These are phyloP conservation scores for Rhizophagus sp. DNA, from an alignment of 192 early-diverging fungal genomes.

Conservation along the genomic window DNA sequence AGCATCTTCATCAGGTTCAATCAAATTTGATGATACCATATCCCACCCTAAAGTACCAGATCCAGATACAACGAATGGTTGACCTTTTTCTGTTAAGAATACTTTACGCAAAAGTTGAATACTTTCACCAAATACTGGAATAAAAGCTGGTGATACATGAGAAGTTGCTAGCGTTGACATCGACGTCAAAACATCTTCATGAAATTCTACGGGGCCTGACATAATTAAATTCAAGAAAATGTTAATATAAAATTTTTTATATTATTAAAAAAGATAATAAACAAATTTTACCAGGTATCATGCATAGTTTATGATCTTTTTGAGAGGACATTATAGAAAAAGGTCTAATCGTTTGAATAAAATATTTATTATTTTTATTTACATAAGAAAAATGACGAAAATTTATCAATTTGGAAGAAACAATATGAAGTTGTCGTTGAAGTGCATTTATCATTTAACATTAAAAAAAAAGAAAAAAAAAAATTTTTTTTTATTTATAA, in stretches of 20 bases:
- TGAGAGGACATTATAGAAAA: slow-evolving; percentile 22
- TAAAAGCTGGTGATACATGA: slow-evolving; percentile 90
- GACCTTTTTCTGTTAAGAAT: slow-evolving; percentile 74
- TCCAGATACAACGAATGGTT: slow-evolving; percentile 94
- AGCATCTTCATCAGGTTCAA: slow-evolving; percentile 86
- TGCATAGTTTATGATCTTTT: slow-evolving; percentile 27
- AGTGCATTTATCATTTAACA: neutral
- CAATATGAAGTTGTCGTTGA: neutral
- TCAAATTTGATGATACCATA: slow-evolving; percentile 86
- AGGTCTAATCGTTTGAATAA: neutral
- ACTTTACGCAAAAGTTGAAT: slow-evolving; percentile 84
- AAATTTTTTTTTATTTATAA: neutral
- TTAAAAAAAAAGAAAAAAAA: too few relatives aligned
- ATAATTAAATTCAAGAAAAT: neutral
- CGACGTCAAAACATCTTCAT: slow-evolving; percentile 77
- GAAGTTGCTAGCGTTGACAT: slow-evolving; percentile 90
- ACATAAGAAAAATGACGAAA: neutral
- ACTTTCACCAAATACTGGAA: slow-evolving; percentile 83
- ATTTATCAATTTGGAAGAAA: neutral
- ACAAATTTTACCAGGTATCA: slow-evolving; percentile 19
- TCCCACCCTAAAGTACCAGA: slow-evolving; percentile 99
- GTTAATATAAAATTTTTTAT: neutral
- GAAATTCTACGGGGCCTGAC: slow-evolving; percentile 92
- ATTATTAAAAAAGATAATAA: neutral
- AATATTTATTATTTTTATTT: neutral